These are phyloP conservation scores for Globisporangium uncinulatum DNA, from an alignment of 352 stramenopile genomes.

Conservation along the genomic window DNA sequence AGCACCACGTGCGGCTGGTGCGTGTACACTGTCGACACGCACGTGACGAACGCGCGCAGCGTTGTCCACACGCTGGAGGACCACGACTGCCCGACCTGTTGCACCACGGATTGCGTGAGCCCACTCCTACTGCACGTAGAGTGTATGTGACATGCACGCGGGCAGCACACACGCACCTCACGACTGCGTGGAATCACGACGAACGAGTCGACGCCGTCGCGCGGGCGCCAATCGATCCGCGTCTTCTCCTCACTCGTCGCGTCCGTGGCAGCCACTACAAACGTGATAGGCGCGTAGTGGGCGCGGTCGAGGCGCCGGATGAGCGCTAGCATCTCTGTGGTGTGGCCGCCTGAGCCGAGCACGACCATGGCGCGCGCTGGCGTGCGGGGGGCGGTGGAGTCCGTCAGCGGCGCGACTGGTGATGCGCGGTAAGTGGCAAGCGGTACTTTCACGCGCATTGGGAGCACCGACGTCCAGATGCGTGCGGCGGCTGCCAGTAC, in stretches of 20 bases:
- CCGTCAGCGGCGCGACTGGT: neutral
- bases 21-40: constrained; percentile 63
- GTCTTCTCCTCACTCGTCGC: constrained; percentile 85
- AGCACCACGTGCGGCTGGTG: constrained; percentile 86
- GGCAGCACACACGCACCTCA: constrained; percentile 44
- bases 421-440: constrained; percentile 6
- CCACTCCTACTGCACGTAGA: too few relatives aligned
- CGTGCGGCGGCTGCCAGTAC: constrained; percentile 6
- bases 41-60: constrained; percentile 66
- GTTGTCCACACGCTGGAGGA: constrained; percentile 86
- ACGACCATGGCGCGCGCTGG: constrained; percentile 68
- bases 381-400: neutral
- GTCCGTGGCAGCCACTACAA: constrained; percentile 90
- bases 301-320: constrained; percentile 76
- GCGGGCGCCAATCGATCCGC: constrained; percentile 54
- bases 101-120: too few relatives aligned
- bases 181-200: constrained; percentile 86
- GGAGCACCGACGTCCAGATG: constrained; percentile 11
- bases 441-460: constrained; percentile 8
- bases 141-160: neutral
- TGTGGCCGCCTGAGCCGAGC: constrained; percentile 89
- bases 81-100: constrained; percentile 91
- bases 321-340: constrained; percentile 94
- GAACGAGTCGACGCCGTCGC: constrained; percentile 35
- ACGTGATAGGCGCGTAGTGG: constrained; percentile 82